A percentile compares a stretch with the other conserved stretches of the same genome.
These are phyloP conservation scores for Setomelanomma holmii DNA, from an alignment of 2,329 filamentous ascomycete species.

Conservation along the genomic window DNA sequence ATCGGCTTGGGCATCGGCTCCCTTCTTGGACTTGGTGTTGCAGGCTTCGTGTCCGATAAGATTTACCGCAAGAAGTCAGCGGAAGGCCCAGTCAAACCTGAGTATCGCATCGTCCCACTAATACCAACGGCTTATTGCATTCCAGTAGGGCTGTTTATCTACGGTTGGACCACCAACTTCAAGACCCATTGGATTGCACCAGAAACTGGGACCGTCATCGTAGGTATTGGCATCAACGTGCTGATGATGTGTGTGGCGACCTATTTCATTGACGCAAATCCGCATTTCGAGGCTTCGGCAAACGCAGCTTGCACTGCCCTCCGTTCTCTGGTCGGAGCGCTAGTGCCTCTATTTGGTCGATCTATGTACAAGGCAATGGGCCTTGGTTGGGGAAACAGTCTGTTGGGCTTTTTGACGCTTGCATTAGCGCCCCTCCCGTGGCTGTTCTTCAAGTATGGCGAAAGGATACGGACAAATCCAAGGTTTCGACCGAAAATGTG, in stretches of 20 bases:
- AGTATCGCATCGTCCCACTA: slow-evolving; percentile 43
- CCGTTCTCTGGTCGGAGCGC: slow-evolving; percentile 60
- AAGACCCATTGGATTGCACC: slow-evolving; percentile 62
- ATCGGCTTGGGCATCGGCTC: slow-evolving; percentile 26
- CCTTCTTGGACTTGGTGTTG: slow-evolving; percentile 11
- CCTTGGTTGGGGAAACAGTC: slow-evolving; percentile 64
- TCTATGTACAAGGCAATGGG: slow-evolving; percentile 65
- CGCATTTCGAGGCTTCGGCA: slow-evolving; percentile 50
- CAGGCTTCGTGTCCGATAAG: slow-evolving; percentile 33
- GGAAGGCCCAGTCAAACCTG: slow-evolving; percentile 30
- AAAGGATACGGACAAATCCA: slow-evolving; percentile 51
- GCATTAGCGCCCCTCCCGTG: slow-evolving; percentile 52
- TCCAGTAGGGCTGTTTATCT: slow-evolving; percentile 40
- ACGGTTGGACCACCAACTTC: slow-evolving; percentile 62
- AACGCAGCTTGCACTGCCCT: slow-evolving; percentile 66
- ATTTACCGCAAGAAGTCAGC: slow-evolving; percentile 26
- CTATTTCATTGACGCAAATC: slow-evolving; percentile 69
- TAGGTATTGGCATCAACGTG: slow-evolving; percentile 15
- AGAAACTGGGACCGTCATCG: slow-evolving; percentile 23
- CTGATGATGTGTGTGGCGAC: slow-evolving; percentile 48
- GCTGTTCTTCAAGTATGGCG: slow-evolving; percentile 53
- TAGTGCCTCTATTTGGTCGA: slow-evolving; percentile 65
- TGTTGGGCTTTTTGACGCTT: slow-evolving; percentile 59
- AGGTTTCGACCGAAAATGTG: slow-evolving; percentile 23
- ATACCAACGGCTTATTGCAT: slow-evolving; percentile 32